These are phyloP conservation scores for Begonia fuchsioides DNA, from an alignment of 306 rosid species.

Conservation along the genomic window DNA sequence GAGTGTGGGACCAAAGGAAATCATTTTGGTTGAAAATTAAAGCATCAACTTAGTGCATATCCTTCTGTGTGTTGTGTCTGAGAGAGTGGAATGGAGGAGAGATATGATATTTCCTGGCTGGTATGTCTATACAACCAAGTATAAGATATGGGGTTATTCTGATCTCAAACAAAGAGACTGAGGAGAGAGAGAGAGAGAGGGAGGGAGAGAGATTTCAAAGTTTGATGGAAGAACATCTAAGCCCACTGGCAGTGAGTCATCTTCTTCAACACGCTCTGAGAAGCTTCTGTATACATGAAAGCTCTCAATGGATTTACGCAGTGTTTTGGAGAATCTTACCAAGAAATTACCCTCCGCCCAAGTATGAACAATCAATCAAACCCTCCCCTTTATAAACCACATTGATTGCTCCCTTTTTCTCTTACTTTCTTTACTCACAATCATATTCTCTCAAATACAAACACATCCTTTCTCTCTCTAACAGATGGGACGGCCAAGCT, in stretches of 20 bases:
- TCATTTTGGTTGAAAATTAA: no score
- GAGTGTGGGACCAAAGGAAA: no score
- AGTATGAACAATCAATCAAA: constrained; percentile 6
- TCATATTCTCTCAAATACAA: no score
- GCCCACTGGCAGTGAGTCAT: constrained; percentile 10
- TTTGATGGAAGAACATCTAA: constrained; percentile 9
- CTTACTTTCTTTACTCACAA: neutral
- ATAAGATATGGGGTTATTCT: constrained; percentile 4
- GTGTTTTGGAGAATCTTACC: constrained; percentile 15
- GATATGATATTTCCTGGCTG: constrained; percentile 14
- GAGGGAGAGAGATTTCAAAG: neutral
- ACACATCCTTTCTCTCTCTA: constrained; percentile 1
- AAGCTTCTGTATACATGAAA: constrained; percentile 13
- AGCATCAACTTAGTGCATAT: no score
- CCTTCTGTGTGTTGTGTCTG: neutral
- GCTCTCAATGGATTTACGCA: constrained; percentile 13
- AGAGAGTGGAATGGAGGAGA: neutral
- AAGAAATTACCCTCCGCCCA: constrained; percentile 15
- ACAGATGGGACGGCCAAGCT: constrained; percentile 96
- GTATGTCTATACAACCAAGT: neutral
- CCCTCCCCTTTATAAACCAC: no score
- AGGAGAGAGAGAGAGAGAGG: constrained; percentile 3
- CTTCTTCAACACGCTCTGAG: constrained; percentile 15
- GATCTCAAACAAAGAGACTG: no score
- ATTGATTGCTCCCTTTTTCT: neutral